Base-by-base conservation (phyloP, 768 basidiomycete species). In the Lanmaoa rubissima region DNA sequence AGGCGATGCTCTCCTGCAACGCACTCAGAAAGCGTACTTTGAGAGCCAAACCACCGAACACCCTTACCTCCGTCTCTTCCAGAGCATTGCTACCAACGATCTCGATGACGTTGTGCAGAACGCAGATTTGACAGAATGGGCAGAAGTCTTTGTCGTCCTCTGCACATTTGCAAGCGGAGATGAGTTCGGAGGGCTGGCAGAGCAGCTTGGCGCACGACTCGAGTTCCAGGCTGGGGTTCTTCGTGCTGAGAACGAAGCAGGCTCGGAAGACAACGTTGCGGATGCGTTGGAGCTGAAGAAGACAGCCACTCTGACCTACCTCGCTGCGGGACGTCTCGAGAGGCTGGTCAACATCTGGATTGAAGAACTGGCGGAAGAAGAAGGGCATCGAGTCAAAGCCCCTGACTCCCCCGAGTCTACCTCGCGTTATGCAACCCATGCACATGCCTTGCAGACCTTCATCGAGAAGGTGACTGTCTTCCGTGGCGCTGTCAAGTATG, bases 401-500 rank as follows among this genome's bases (percentile, higher is more conserved):
- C 70, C 76, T 31, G 72, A 75, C 19, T 65, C 73, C 12, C 63
- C 73, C 34, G 70, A 76, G 61, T 73, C 62, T 45, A 73, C 80
- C 50, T 85, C 88, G 4, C 78, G 78, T 7, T 94, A 92, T 66
- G 85, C 90, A 1, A 86, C 87, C 0, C 91, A 92, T 60, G 92
- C 89, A 0, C 82, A 86, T 28, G 93, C 94, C 3, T 74, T 99
- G 41, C 96, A 98, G 69, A 87, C 88, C 0, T 95, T 98, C 74
- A 82, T 98, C 64, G 97, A 98, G 75, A 98, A 98, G 74, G 94
- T 98, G 24, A 87, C 94, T 1, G 85, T 97, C 41, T 98, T 99
- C 83, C 86, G 92, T 48, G 79, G 83, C 47, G 97, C 96, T 0
- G 90, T 91, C 47, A 78, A 80, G 14, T 95, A 93, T 68, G 76